phyloP scores from a whole-genome alignment of 768 basidiomycete genomes.

The Sarcodon sp. region DNA sequence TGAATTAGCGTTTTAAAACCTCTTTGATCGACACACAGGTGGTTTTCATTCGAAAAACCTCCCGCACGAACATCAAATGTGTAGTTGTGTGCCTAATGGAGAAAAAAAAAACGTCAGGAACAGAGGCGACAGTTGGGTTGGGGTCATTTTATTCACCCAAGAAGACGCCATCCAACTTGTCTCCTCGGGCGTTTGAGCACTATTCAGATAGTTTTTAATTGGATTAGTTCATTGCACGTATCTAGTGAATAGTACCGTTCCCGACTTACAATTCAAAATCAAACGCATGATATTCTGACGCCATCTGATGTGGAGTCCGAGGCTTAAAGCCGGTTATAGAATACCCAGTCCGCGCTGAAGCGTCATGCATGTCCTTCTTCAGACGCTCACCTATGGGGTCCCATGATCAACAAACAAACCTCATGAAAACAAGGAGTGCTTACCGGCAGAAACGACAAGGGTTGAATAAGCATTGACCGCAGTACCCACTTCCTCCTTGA shows the following conservation, averaged over 20 bases:
- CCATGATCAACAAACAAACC: background rate
- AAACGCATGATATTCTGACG: constrained; percentile 44
- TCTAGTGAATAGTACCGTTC: too few species aligned
- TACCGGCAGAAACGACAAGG: constrained; percentile 27
- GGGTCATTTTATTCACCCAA: constrained; percentile 26
- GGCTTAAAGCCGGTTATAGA: constrained; percentile 31
- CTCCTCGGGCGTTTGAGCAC: constrained; percentile 40
- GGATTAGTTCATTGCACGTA: too few species aligned
- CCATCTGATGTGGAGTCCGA: constrained; percentile 29
- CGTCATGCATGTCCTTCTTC: constrained; percentile 27
- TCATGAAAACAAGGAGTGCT: background rate
- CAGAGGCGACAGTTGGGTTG: too few species aligned
- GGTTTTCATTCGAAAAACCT: constrained; percentile 42
- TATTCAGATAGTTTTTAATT: constrained; percentile 4
- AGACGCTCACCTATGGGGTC: constrained; percentile 16
- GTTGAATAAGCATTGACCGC: constrained; percentile 23
- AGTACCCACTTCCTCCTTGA: constrained; percentile 26
- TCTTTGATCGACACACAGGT: constrained; percentile 43
- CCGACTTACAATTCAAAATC: constrained; percentile 19
- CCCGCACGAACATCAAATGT: constrained; percentile 38
- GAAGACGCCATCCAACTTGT: constrained; percentile 32
- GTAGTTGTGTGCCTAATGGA: constrained; percentile 43
- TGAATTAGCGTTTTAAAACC: constrained; percentile 47
- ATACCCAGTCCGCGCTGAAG: constrained; percentile 36
- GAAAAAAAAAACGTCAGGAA: too few species aligned